These are phyloP conservation scores for Monosporascus ibericus DNA, from an alignment of 2,329 filamentous ascomycete species.

Conservation along the genomic window DNA sequence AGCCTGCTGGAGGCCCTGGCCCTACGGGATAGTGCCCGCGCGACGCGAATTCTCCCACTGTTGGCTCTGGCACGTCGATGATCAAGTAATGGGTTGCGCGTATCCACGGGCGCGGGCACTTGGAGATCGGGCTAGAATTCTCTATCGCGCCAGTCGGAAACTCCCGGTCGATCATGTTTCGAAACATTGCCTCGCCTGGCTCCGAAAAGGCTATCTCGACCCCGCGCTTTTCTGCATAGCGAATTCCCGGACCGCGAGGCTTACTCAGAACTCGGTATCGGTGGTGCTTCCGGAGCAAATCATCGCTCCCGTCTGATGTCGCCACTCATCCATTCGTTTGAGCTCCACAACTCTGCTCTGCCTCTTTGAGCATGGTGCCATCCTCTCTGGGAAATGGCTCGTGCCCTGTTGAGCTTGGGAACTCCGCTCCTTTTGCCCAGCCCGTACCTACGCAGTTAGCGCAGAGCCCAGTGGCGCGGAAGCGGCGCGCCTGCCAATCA, in stretches of 20 bases:
- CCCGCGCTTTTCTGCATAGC: not conserved
- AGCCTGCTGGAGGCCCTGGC: too few species aligned
- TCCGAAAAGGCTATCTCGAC: not conserved
- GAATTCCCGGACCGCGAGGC: not conserved
- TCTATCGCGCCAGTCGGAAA: not conserved
- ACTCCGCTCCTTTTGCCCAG: too few species aligned
- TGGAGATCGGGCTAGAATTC: not conserved
- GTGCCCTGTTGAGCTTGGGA: too few species aligned
- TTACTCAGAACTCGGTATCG: not conserved
- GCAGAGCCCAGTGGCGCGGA: too few species aligned
- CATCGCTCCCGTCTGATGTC: not conserved
- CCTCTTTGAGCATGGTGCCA: not conserved
- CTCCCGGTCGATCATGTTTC: constrained; percentile 1
- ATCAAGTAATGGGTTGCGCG: too few species aligned
- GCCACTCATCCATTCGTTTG: not conserved
- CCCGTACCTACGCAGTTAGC: too few species aligned
- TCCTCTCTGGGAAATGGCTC: not conserved
- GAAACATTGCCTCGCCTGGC: not conserved
- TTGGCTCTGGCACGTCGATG: too few species aligned
- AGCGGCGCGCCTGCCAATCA: too few species aligned
- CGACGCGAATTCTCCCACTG: not conserved
- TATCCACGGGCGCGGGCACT: not conserved
- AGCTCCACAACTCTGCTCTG: not conserved
- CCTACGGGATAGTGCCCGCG: not conserved
- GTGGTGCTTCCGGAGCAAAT: not conserved